A percentile compares a stretch with the other conserved stretches of the same genome.
phyloP scores from a whole-genome alignment of 805 yeast genomes.

The Hanseniaspora thailandica region DNA sequence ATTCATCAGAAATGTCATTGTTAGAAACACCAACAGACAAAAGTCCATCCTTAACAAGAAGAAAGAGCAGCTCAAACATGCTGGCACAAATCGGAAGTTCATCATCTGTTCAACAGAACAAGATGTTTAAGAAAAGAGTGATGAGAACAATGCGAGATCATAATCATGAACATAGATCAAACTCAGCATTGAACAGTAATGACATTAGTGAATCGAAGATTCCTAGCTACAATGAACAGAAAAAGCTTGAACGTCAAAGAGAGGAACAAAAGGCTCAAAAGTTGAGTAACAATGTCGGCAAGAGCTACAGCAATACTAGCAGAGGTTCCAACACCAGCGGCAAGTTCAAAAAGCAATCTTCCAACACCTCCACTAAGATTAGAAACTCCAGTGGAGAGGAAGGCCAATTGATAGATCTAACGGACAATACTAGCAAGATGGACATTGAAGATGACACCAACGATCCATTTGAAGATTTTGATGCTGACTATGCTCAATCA shows the following conservation, averaged over 20 bases:
- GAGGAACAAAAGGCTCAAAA: constrained; percentile 6
- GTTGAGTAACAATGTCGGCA: neutral
- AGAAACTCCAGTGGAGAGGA: neutral
- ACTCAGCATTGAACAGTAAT: neutral
- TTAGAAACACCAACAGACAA: neutral
- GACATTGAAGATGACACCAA: constrained; percentile 17
- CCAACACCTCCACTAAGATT: neutral
- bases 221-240: constrained; percentile 4
- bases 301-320: constrained; percentile 1
- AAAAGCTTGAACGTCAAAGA: neutral
- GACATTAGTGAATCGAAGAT: neutral
- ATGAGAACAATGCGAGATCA: constrained; percentile 12
- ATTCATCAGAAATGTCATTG: neutral
- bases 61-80: neutral
- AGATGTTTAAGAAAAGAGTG: constrained; percentile 12
- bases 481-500: constrained; percentile 2
- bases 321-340: neutral
- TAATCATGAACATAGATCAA: neutral
- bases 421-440: neutral
- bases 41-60: neutral
- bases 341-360: neutral
- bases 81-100: neutral
- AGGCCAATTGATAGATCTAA: neutral
- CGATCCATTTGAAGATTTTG: neutral
- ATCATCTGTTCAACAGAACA: constrained; percentile 2